Evolutionary conservation across 108 stramenopile genomes (phyloP).

Genomic region (Nannochloropsis salina): DNA sequence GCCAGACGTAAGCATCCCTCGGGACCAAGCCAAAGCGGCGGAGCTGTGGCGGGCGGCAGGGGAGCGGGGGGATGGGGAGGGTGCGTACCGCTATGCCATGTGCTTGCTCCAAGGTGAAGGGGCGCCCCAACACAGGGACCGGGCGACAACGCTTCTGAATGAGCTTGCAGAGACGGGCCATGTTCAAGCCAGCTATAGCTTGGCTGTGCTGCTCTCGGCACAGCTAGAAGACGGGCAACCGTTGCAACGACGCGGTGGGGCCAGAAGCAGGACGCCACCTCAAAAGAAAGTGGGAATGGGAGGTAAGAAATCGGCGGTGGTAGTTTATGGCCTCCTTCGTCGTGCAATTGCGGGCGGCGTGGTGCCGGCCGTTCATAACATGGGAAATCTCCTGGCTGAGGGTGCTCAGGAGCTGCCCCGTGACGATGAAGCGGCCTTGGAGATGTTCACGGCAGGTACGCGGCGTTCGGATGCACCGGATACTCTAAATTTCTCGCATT

Average conservation of each 20-base stretch:
- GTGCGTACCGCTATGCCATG: neutral
- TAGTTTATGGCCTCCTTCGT: neutral
- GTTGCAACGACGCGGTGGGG: neutral
- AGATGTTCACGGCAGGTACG: neutral
- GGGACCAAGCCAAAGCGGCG: neutral
- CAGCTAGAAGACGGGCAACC: neutral
- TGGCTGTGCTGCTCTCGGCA: slow-evolving; percentile 11
- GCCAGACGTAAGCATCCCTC: neutral
- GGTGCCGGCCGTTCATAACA: slow-evolving; percentile 11
- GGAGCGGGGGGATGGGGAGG: slow-evolving; percentile 6
- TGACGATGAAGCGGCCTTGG: neutral
- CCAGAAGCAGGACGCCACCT: neutral
- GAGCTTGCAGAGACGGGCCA: neutral
- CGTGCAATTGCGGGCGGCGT: neutral
- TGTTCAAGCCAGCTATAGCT: neutral
- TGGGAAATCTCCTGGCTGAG: neutral
- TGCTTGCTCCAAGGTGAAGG: slow-evolving; percentile 14
- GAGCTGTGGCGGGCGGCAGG: neutral
- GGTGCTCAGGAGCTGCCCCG: neutral
- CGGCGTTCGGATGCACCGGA: neutral
- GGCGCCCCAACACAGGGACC: neutral
- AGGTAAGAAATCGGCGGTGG: neutral
- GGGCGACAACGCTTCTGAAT: neutral
- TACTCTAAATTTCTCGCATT: neutral
- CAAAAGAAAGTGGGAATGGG: neutral